Evolutionary conservation across 2,329 filamentous ascomycete species (phyloP).

Genomic region (Pseudocercospora musae): DNA sequence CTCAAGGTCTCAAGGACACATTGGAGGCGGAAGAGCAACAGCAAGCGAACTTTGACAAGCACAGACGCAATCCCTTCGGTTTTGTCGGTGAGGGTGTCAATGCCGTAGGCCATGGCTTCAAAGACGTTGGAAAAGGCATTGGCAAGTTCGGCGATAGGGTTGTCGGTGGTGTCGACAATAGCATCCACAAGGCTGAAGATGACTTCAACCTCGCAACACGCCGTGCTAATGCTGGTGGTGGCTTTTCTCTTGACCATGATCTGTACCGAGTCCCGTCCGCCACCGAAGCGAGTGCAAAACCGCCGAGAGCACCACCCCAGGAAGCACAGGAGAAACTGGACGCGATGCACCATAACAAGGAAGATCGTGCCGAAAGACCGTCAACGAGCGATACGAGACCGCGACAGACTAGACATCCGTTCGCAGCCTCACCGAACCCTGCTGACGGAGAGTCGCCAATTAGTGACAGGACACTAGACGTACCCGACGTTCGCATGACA

Average conservation of each 20-base stretch:
- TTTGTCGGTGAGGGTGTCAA: conserved; percentile 21
- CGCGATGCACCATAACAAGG: conserved; percentile 1
- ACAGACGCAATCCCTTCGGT: conserved; percentile 20
- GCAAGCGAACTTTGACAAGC: conserved; percentile 17
- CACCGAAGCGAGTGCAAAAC: background rate
- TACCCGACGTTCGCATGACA: conserved; percentile 13
- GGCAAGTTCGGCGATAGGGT: conserved; percentile 39
- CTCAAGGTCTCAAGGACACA: conserved; percentile 32
- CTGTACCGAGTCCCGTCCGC: conserved; percentile 19
- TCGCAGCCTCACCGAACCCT: conserved; percentile 3
- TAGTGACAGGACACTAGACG: conserved; percentile 18
- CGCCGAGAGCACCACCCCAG: background rate
- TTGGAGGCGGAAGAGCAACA: conserved; percentile 27
- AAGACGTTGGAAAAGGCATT: conserved; percentile 29
- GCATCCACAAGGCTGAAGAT: conserved; percentile 23
- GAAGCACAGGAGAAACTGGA: background rate
- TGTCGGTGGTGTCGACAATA: conserved; percentile 39
- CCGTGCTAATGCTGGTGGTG: conserved; percentile 19
- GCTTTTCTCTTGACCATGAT: conserved; percentile 25
- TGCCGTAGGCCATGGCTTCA: conserved; percentile 25
- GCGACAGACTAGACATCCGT: conserved; percentile 11
- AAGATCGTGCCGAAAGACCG: background rate
- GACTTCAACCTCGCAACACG: conserved; percentile 20
- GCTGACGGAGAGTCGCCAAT: conserved; percentile 11
- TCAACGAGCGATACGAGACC: conserved; percentile 9